Evolutionary conservation across 2,329 filamentous ascomycete species (phyloP), one percentile per base, ranked within the genome.

Genomic region (Pleomassaria siparia): DNA sequence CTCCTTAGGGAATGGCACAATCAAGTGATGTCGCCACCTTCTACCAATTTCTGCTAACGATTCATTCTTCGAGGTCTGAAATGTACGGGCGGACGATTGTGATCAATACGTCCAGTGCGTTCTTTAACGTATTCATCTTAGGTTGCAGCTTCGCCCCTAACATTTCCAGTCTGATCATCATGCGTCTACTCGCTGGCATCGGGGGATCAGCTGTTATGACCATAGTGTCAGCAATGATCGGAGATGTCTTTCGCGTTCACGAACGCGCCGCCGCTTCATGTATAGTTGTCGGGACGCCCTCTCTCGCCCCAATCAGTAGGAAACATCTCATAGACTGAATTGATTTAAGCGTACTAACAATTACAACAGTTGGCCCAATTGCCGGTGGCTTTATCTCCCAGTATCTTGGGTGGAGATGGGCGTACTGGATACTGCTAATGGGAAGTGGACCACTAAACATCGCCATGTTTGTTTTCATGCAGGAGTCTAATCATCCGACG

Each of bases 41-140:
- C 28, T 30, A 8, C n/a, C 28, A 30, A 26, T 12, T 26, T 30
- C 13, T 9, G 13, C 15, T 18, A 16, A 18, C 6, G 5, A 18
- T 35, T 20, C 32, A 35, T 13, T 36, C 35, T 10, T 12, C n/a
- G 13, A 37, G 35, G 11, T 62, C 58, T 12, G 63, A 66, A 43
- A 40, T 55, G 26, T 60, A 55, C 28, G 66, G 66, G 8, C 55
- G 65, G 15, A 46, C 53, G 16, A 45, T 39, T 9, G 53, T 67
- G n/a, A 51, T 63, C 28, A 58, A 62, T 32, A 29, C 46, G 12
- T 50, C 48, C 13, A 65, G 59, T 43, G 43, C 56, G 4, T 54
- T 64, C 29, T 67, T 53, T 37, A 50, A 47, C 42, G 40, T 33
- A 6, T 55, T 52, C 25, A 47, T 46, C 18, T 16, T 50, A 8